Conservation (phyloP, 2,329 filamentous ascomycete species). For the Aspergillus spinulosporus region DNA sequence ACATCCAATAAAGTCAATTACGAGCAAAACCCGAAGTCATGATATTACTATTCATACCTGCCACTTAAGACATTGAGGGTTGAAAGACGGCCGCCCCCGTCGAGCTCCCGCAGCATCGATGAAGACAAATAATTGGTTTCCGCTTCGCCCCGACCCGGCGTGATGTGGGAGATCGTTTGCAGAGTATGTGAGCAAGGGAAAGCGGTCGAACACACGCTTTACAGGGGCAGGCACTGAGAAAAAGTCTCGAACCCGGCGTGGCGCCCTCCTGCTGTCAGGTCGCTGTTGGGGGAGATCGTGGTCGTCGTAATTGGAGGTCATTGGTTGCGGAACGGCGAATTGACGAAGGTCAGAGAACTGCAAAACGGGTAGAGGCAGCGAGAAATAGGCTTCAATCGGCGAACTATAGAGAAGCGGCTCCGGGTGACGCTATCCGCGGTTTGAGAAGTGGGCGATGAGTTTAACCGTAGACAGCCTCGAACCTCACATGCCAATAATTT, state of each 20-base stretch:
- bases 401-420: background rate
- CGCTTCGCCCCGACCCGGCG: slow-evolving; percentile 48
- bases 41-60: slow-evolving; percentile 61
- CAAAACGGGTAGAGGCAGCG: background rate
- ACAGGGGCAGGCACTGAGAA: slow-evolving; percentile 65
- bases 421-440: slow-evolving; percentile 1
- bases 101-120: slow-evolving; percentile 63
- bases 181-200: slow-evolving; percentile 75
- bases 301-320: slow-evolving; percentile 27
- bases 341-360: background rate
- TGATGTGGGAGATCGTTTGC: slow-evolving; percentile 72
- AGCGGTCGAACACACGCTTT: slow-evolving; percentile 78
- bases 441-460: background rate
- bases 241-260: slow-evolving; percentile 31
- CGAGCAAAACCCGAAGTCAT: background rate
- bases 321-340: slow-evolving; percentile 16
- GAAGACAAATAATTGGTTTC: slow-evolving; percentile 74
- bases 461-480: background rate
- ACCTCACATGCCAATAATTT: slow-evolving; percentile 10
- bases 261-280: slow-evolving; percentile 24
- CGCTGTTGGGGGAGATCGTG: slow-evolving; percentile 26
- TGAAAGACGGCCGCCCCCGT: slow-evolving; percentile 71
- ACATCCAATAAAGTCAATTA: slow-evolving; percentile 6
- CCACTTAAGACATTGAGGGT: slow-evolving; percentile 93
- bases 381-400: background rate